phyloP scores from a whole-genome alignment of 371 early-diverging fungal species.

The Mucor piriformis region DNA sequence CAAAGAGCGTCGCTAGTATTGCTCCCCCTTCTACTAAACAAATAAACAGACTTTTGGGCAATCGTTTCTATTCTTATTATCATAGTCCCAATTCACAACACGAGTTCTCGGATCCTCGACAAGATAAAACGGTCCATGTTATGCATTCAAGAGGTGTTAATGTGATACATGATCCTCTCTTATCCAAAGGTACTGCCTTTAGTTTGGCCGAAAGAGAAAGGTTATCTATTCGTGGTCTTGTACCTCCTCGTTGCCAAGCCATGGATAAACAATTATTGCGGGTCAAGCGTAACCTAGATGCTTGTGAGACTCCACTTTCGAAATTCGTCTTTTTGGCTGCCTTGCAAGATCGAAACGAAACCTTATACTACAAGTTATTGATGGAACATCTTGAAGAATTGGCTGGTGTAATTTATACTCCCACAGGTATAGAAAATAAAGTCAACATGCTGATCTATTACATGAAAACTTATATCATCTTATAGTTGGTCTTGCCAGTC shows the following conservation, averaged over 20 bases:
- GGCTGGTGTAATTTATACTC: conserved; percentile 51
- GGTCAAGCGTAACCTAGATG: conserved; percentile 63
- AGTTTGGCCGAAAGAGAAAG: conserved; percentile 65
- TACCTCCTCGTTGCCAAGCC: conserved; percentile 67
- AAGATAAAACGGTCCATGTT: conserved; percentile 58
- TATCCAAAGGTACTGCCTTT: conserved; percentile 66
- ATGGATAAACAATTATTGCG: conserved; percentile 67
- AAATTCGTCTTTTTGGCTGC: conserved; percentile 59
- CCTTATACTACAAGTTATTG: conserved; percentile 68
- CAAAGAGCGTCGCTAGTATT: not conserved
- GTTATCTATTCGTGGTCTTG: conserved; percentile 66
- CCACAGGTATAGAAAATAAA: conserved; percentile 33
- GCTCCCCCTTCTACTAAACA: not conserved
- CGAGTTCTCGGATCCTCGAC: conserved; percentile 42
- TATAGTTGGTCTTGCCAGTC: conserved; percentile 51
- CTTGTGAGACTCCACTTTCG: conserved; percentile 55
- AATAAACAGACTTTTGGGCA: not conserved
- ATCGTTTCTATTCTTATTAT: not conserved
- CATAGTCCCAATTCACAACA: not conserved
- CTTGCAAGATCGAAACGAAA: conserved; percentile 65
- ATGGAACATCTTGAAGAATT: conserved; percentile 61
- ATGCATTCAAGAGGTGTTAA: conserved; percentile 58
- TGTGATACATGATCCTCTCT: conserved; percentile 60
- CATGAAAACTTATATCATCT: not conserved
- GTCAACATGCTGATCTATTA: too few relatives aligned